phyloP scores from a whole-genome alignment of 768 basidiomycete species.

The Pholiota microspora region DNA sequence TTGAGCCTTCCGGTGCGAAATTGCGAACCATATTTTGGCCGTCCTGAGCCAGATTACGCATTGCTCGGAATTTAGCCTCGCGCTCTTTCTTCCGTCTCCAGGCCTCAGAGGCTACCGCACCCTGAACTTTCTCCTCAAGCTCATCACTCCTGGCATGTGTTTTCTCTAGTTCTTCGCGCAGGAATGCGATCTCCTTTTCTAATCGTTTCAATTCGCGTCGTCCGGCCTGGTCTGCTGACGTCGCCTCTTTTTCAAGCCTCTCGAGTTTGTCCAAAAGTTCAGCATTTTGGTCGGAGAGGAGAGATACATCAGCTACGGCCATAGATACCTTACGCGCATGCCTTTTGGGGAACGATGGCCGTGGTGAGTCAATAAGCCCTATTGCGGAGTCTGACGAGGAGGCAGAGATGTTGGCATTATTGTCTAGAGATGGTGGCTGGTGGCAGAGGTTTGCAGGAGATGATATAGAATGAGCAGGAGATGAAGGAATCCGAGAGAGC shows the following conservation, averaged over 20 bases:
- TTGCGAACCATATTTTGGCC: constrained; percentile 32
- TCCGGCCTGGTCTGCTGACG: constrained; percentile 62
- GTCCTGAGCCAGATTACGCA: constrained; percentile 39
- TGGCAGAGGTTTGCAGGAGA: constrained; percentile 34
- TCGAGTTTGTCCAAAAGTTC: constrained; percentile 77
- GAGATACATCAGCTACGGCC: constrained; percentile 64
- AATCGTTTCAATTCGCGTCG: constrained; percentile 66
- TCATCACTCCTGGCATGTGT: constrained; percentile 71
- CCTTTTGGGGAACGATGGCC: constrained; percentile 23
- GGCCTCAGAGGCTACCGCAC: constrained; percentile 39
- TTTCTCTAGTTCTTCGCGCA: constrained; percentile 75
- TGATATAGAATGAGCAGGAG: constrained; percentile 35
- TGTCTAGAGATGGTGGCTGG: background rate
- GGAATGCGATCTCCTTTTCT: constrained; percentile 75
- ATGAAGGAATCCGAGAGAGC: constrained; percentile 57
- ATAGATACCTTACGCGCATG: constrained; percentile 56
- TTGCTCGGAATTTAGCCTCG: constrained; percentile 51
- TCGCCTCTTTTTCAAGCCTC: constrained; percentile 69
- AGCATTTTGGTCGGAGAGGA: constrained; percentile 79
- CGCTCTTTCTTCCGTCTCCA: constrained; percentile 48
- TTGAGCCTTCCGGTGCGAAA: constrained; percentile 61
- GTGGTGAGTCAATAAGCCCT: constrained; percentile 20
- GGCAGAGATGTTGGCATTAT: constrained; percentile 11
- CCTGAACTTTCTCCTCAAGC: constrained; percentile 64
- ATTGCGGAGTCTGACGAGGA: constrained; percentile 30